Conservation (phyloP, 1,139 yeast species). For the Candida sp. region DNA sequence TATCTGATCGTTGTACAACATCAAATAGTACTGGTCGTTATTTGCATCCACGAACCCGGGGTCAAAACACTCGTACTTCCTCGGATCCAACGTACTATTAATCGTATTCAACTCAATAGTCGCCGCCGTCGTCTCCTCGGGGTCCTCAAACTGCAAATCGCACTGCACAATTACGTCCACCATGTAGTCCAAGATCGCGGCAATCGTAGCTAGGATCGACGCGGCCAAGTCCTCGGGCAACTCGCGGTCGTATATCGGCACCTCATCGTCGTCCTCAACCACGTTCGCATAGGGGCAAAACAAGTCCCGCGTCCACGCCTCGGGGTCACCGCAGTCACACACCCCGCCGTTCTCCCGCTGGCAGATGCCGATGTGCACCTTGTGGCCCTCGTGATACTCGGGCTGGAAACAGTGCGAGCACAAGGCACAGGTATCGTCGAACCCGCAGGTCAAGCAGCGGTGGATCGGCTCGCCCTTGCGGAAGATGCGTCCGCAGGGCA, state of each 20-base stretch:
- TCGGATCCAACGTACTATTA: constrained; percentile 34
- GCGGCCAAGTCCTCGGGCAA: constrained; percentile 39
- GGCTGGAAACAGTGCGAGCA: constrained; percentile 81
- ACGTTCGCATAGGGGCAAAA: constrained; percentile 35
- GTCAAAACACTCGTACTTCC: constrained; percentile 29
- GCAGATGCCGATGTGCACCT: constrained; percentile 73
- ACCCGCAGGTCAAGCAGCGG: constrained; percentile 82
- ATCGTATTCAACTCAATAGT: constrained; percentile 28
- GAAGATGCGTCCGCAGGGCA: constrained; percentile 81
- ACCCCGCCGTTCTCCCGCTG: constrained; percentile 90
- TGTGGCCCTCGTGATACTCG: constrained; percentile 76
- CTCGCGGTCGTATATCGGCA: constrained; percentile 15
- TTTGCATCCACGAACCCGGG: constrained; percentile 41
- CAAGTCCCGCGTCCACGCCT: constrained; percentile 53
- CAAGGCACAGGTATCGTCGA: constrained; percentile 86
- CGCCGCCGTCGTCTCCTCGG: constrained; percentile 23
- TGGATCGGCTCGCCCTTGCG: constrained; percentile 88
- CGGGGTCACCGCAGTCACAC: constrained; percentile 70
- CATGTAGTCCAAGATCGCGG: constrained; percentile 68
- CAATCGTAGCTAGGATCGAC: constrained; percentile 49
- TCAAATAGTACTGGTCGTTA: constrained; percentile 57
- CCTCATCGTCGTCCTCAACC: constrained; percentile 18
- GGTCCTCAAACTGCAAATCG: constrained; percentile 39
- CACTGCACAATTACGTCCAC: constrained; percentile 68
- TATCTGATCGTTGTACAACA: constrained; percentile 79